Conservation (phyloP, 306 rosid species). For the Pyrus betulifolia region DNA sequence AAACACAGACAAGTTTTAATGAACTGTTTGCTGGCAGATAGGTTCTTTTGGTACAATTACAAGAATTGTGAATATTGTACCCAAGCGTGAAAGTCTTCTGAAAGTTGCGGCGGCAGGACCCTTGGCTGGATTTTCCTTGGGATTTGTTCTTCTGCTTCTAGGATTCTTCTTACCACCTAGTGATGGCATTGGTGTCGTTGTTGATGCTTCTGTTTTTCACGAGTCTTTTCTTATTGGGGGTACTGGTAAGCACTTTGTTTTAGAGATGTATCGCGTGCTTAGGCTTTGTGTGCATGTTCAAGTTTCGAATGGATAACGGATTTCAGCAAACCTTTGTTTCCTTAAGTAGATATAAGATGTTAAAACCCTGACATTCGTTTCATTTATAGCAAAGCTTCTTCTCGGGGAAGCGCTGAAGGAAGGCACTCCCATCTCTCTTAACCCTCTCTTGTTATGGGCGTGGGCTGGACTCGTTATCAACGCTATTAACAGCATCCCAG, state of each 20-base stretch:
- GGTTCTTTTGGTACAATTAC: slow-evolving; percentile 98
- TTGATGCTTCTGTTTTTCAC: slow-evolving; percentile 89
- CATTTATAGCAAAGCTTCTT: slow-evolving; percentile 69
- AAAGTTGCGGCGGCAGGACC: slow-evolving; percentile 96
- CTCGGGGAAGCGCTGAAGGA: slow-evolving; percentile 83
- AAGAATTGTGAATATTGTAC: slow-evolving; percentile 76
- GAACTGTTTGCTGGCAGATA: slow-evolving; percentile 89
- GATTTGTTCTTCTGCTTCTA: slow-evolving; percentile 68
- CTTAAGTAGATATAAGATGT: neutral
- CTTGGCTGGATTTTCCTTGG: slow-evolving; percentile 78
- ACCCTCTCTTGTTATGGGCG: slow-evolving; percentile 96
- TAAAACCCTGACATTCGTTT: neutral
- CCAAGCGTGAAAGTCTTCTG: slow-evolving; percentile 88
- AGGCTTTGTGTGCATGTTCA: no score
- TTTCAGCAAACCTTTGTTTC: no score
- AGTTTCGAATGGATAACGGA: no score
- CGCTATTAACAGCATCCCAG: slow-evolving; percentile 96
- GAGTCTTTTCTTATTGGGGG: slow-evolving; percentile 94
- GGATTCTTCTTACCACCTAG: slow-evolving; percentile 88
- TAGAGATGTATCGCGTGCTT: neutral
- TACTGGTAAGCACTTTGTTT: slow-evolving; percentile 54
- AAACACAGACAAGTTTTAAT: slow-evolving; percentile 20
- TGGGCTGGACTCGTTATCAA: slow-evolving; percentile 99
- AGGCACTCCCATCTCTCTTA: slow-evolving; percentile 76
- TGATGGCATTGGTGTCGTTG: slow-evolving; percentile 76